Percentiles rank a stretch among this genome's conserved stretches.
Conservation (phyloP, 2,329 filamentous ascomycete species). For the Immersiporthe knoxdaviesiana region DNA sequence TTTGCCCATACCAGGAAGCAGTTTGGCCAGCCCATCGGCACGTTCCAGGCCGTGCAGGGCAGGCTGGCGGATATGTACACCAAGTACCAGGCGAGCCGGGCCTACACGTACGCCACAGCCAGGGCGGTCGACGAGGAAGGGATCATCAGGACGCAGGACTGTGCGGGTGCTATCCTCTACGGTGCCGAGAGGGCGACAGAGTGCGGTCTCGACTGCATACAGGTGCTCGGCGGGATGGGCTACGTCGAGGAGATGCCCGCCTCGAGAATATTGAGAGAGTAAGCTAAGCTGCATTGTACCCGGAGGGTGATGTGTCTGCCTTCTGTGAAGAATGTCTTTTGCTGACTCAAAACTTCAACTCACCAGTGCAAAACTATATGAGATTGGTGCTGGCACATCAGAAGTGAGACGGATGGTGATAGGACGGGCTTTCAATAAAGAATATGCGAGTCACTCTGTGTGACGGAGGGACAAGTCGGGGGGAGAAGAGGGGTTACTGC, state of each 20-base stretch:
- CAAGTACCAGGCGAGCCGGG: slow-evolving; percentile 79
- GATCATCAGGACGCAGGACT: slow-evolving; percentile 81
- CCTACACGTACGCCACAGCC: slow-evolving; percentile 88
- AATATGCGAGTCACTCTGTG: slow-evolving; percentile 57
- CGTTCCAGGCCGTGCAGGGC: slow-evolving; percentile 92
- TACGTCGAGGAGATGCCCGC: slow-evolving; percentile 96
- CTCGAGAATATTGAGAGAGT: slow-evolving; percentile 77
- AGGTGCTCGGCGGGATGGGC: slow-evolving; percentile 92
- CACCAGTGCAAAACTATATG: slow-evolving; percentile 76
- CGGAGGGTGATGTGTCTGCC: slow-evolving; percentile 1
- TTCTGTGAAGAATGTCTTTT: slow-evolving; percentile 34
- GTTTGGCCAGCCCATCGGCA: slow-evolving; percentile 83
- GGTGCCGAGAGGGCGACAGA: slow-evolving; percentile 90
- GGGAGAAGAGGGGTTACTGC: background rate
- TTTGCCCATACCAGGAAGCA: slow-evolving; percentile 90
- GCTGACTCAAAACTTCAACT: slow-evolving; percentile 32
- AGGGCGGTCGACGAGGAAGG: slow-evolving; percentile 76
- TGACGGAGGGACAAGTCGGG: slow-evolving; percentile 12
- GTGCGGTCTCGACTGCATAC: slow-evolving; percentile 83
- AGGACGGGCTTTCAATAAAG: slow-evolving; percentile 86
- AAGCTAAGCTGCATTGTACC: slow-evolving; percentile 39
- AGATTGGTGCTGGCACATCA: slow-evolving; percentile 95
- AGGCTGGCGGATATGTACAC: slow-evolving; percentile 98
- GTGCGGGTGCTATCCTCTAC: slow-evolving; percentile 91
- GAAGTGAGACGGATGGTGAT: slow-evolving; percentile 95